These are phyloP conservation scores for Pseudocercospora cruenta DNA, from an alignment of 2,329 filamentous ascomycete genomes.

Conservation along the genomic window DNA sequence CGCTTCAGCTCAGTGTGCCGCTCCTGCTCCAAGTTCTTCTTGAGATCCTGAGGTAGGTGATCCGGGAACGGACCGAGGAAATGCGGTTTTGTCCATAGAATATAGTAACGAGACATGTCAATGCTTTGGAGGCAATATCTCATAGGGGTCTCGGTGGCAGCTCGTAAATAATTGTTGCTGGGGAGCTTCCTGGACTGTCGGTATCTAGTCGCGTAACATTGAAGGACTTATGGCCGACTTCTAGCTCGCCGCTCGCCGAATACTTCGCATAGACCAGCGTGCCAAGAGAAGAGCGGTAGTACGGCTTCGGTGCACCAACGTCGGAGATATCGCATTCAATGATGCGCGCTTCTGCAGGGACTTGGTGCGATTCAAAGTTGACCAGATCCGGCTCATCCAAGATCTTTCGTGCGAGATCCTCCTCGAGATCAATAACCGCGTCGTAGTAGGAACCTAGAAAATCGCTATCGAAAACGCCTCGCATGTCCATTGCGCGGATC, in stretches of 20 bases:
- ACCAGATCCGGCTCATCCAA: background rate
- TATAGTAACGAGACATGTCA: too few species aligned
- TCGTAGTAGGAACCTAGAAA: conserved; percentile 15
- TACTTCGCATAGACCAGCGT: conserved; percentile 3
- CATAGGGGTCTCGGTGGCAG: background rate
- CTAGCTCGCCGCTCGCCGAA: background rate
- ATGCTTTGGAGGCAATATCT: background rate
- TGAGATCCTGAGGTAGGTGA: background rate
- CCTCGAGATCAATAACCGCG: conserved; percentile 14
- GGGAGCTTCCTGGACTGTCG: background rate
- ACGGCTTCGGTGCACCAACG: background rate
- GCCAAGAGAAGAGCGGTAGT: background rate
- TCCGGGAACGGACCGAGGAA: too few species aligned
- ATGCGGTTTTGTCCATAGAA: too few species aligned
- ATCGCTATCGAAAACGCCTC: conserved; percentile 19
- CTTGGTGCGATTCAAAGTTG: background rate
- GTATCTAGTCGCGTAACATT: background rate
- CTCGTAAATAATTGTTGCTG: background rate
- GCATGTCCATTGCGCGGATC: conserved; percentile 7
- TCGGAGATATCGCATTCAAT: conserved; percentile 2
- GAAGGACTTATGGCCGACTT: background rate
- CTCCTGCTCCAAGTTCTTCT: background rate
- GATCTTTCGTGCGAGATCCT: background rate
- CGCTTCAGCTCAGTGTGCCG: background rate
- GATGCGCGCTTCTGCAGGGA: background rate